Evolutionary conservation across 345 rosid species (phyloP), one percentile per base, ranked within the genome.

Genomic region (Brassica rapa): DNA sequence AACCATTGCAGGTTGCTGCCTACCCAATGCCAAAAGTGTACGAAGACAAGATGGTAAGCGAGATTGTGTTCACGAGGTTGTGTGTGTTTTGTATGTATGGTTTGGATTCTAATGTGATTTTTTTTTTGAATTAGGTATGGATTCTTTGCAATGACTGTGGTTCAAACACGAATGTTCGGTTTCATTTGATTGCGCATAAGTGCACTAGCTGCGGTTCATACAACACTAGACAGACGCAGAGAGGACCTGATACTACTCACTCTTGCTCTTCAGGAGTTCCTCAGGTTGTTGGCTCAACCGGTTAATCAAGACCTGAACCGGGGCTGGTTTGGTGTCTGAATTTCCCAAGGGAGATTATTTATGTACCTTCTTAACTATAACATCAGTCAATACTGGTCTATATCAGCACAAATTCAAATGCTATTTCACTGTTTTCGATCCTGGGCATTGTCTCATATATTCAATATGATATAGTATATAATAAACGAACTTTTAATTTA

Each of bases 91-190:
- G 27, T 25, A 25, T 25, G 29, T 25, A 25, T 6, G 35, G 7
- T 32, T 32, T 32, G 35, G 7, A 32, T 32, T 32, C 6, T 2
- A 23, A 43, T 25, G 59, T 23, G 68, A 1, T 68, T 24, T 9
- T 32, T 21, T 9, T 7, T 72, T 9, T 72, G 51, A 60, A 12
- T 60, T 64, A 92, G 93, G 88, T 91, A 15, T 93, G 94, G 98
- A 91, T 93, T 64, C 93, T 93, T 3, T 93, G 97, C 90, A 91
- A 93, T 16, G 98, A 93, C 61, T 93, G 97, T 4, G 88, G 91
- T 3, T 77, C 84, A 51, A 90, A 86, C 65, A 83, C 89, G 6
- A 82, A 80, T 1, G 91, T 90, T 14, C 86, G 83, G 69, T 93
- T 90, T 81, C 97, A 93, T 76, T 43, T 91, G 8, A 66, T 90